Evolutionary conservation across 2,329 filamentous ascomycete species (phyloP), one percentile per base, ranked within the genome.

Genomic region (Dactylonectria estremocensis): DNA sequence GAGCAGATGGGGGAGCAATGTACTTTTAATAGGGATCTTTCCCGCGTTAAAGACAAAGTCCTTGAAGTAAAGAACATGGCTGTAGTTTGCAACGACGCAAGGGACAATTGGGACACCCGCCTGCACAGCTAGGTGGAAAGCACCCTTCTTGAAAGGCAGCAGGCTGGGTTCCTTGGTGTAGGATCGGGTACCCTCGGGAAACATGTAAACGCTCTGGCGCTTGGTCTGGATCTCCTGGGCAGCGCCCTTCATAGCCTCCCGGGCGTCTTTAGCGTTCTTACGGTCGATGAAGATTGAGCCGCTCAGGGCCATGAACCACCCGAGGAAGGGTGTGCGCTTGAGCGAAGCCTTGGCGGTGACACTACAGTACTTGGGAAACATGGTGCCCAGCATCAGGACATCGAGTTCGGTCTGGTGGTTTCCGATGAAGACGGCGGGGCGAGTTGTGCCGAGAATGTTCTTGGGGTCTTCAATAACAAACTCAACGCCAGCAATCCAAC

Each of bases 381-480:
- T 90, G 81, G 87, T 86, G 69, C 95, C 96, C 31, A 99, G 88
- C 90, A 98, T 93, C 67, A 97, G 87, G 46, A 99, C 93, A 79
- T 99, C 96, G 73, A 99, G 89, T 83, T 98, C 96, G 22, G 93
- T 94, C 87, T 99, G 96, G 84, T 99, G 96, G 83, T 98, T 98
- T 46, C 93, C 93, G 74, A 99, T 87, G 77, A 99, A 95, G 64
- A 99, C 93, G 64, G 94, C 95, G 1, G 96, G 96, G 58, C 95
- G 89, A 31, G 85, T 86, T 10, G 86, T 91, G 53, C 84, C 83
- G 66, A 95, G 88, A 73, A 91, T 79, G 71, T 90, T 82, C 67
- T 90, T 79, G 45, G 90, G 80, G 75, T 95, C 94, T 50, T 92
- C 87, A 56, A 97, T 83, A 69, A 89, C 86, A 79, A 98, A 98